phyloP scores from a whole-genome alignment of 2,329 filamentous ascomycete genomes.

The Furcasterigmium furcatum region DNA sequence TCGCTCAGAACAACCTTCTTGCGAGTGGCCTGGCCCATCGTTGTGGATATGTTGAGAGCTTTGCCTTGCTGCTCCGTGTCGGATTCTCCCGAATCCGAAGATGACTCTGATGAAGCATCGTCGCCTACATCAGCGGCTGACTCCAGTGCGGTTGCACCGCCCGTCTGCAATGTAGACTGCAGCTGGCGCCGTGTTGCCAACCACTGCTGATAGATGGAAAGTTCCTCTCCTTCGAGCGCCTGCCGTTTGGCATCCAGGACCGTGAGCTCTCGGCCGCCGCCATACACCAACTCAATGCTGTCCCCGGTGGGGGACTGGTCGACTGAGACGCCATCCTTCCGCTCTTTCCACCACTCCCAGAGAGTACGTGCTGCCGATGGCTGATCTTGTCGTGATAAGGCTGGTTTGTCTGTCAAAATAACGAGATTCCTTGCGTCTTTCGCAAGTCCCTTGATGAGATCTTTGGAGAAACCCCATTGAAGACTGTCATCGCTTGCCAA shows the following conservation, averaged over 20 bases:
- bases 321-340: constrained; percentile 58
- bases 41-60: constrained; percentile 82
- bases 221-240: constrained; percentile 71
- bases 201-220: constrained; percentile 85
- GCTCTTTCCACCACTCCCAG: constrained; percentile 76
- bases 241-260: constrained; percentile 59
- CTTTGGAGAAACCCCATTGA: constrained; percentile 92
- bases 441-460: constrained; percentile 71
- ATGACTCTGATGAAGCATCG: constrained; percentile 82
- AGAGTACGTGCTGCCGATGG: constrained; percentile 69
- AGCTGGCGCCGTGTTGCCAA: constrained; percentile 84
- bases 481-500: constrained; percentile 86
- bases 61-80: constrained; percentile 90
- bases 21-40: constrained; percentile 76
- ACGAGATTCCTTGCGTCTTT: constrained; percentile 78
- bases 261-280: constrained; percentile 58
- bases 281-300: constrained; percentile 63
- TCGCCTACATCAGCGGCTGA: constrained; percentile 71
- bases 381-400: constrained; percentile 35
- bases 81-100: constrained; percentile 82
- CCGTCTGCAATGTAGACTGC: constrained; percentile 73
- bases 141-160: constrained; percentile 66
- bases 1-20: constrained; percentile 86
- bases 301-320: constrained; percentile 54
- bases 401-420: constrained; percentile 76